Evolutionary conservation across 2,329 filamentous ascomycete genomes (phyloP).

Genomic region (Claviceps pazoutovae): DNA sequence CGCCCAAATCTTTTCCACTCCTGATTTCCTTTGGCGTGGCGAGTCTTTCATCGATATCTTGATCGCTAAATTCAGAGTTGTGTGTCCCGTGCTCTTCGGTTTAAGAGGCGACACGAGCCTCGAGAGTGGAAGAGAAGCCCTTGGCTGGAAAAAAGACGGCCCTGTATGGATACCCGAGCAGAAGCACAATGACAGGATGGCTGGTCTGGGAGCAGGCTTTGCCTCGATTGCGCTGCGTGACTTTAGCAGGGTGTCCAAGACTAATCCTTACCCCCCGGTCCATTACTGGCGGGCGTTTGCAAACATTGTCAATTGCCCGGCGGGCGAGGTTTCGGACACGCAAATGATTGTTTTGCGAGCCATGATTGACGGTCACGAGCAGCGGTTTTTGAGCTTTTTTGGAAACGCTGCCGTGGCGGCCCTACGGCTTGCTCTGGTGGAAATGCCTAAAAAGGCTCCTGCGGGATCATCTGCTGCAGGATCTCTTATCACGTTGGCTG

Average conservation of each 20-base stretch:
- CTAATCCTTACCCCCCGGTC: constrained; percentile 62
- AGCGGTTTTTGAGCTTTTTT: constrained; percentile 68
- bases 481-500: constrained; percentile 38
- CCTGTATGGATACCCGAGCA: constrained; percentile 52
- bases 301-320: constrained; percentile 61
- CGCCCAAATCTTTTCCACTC: constrained; percentile 58
- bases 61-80: constrained; percentile 67
- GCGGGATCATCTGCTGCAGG: constrained; percentile 34
- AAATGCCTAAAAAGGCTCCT: constrained; percentile 48
- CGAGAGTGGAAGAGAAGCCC: constrained; percentile 45
- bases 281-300: constrained; percentile 76
- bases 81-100: constrained; percentile 77
- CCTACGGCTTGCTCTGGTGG: constrained; percentile 56
- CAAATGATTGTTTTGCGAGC: constrained; percentile 57
- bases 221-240: constrained; percentile 72
- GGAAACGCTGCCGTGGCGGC: constrained; percentile 62
- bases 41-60: constrained; percentile 66
- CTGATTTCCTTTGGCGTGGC: constrained; percentile 53
- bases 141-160: constrained; percentile 59
- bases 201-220: constrained; percentile 70
- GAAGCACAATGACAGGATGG: constrained; percentile 70
- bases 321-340: constrained; percentile 53
- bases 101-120: constrained; percentile 64
- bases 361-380: constrained; percentile 59
- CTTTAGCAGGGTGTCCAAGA: constrained; percentile 54